Conservation (phyloP, 768 basidiomycete genomes). For the Kondoa malvinella region DNA sequence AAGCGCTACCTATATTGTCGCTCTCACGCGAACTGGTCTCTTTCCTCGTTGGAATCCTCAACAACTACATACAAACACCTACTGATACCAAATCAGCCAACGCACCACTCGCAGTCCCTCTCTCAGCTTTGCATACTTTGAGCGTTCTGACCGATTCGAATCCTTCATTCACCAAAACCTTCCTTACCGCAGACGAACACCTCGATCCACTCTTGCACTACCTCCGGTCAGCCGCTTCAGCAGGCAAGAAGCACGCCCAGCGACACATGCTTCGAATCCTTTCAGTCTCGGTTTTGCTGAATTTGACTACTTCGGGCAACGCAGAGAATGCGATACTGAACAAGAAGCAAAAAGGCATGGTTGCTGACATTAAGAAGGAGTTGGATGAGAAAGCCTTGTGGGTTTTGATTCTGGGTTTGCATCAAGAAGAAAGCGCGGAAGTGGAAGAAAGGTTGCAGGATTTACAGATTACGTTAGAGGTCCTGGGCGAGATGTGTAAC, state of each 20-base stretch:
- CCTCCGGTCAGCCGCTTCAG: not conserved
- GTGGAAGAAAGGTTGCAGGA: conserved; percentile 1
- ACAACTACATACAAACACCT: not conserved
- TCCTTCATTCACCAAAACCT: not conserved
- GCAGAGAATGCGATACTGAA: not conserved
- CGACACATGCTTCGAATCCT: not conserved
- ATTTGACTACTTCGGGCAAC: not conserved
- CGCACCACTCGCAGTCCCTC: not conserved
- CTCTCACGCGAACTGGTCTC: not conserved
- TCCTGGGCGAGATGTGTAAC: conserved; percentile 11
- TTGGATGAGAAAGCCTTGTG: not conserved
- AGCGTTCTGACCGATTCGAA: conserved; percentile 5
- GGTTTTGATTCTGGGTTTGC: not conserved
- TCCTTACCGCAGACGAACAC: not conserved
- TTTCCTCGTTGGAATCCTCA: not conserved
- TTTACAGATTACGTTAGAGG: conserved; percentile 7
- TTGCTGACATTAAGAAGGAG: not conserved
- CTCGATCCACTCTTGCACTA: not conserved
- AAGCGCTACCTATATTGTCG: not conserved
- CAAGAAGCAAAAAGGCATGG: not conserved
- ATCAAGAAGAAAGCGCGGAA: not conserved
- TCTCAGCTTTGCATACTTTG: not conserved
- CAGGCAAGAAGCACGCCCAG: not conserved
- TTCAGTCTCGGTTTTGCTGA: conserved; percentile 5
- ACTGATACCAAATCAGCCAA: not conserved